phyloP scores from a whole-genome alignment of 1,139 yeast species.

The Magnusiomyces magnusii region DNA sequence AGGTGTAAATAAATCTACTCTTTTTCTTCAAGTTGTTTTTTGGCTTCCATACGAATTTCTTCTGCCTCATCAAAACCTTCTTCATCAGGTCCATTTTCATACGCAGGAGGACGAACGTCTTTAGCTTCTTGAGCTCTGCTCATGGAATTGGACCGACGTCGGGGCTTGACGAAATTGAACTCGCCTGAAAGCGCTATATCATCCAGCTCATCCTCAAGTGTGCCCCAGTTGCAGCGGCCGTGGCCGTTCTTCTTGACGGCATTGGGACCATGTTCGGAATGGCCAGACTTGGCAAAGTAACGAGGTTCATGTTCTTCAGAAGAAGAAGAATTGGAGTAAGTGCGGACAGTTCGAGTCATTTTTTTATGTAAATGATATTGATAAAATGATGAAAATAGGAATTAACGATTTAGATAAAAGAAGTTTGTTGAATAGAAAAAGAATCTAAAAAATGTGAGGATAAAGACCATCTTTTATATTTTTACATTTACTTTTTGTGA shows the following conservation, averaged over 20 bases:
- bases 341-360: slow-evolving; percentile 81
- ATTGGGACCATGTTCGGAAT: slow-evolving; percentile 58
- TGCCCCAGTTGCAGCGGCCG: slow-evolving; percentile 52
- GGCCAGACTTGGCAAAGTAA: slow-evolving; percentile 73
- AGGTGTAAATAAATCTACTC: neutral
- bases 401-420: too few relatives aligned
- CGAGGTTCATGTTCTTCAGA: slow-evolving; percentile 43
- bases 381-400: too few relatives aligned
- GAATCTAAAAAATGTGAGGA: too few relatives aligned
- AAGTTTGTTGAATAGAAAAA: too few relatives aligned
- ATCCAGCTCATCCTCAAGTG: slow-evolving; percentile 36
- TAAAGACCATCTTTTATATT: too few relatives aligned
- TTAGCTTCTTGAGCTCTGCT: neutral
- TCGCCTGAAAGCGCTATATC: slow-evolving; percentile 34
- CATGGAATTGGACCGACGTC: slow-evolving; percentile 40
- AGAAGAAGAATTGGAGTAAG: slow-evolving; percentile 51
- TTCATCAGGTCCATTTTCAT: neutral
- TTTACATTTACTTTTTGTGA: too few relatives aligned
- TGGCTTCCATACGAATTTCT: neutral
- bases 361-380: neutral
- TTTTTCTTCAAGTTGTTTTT: neutral
- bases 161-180: slow-evolving; percentile 34
- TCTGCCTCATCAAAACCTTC: too few relatives aligned
- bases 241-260: slow-evolving; percentile 78
- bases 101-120: slow-evolving; percentile 1